These are phyloP conservation scores for Saccharomycopsis amapae DNA, from an alignment of 805 yeast genomes.

Conservation along the genomic window DNA sequence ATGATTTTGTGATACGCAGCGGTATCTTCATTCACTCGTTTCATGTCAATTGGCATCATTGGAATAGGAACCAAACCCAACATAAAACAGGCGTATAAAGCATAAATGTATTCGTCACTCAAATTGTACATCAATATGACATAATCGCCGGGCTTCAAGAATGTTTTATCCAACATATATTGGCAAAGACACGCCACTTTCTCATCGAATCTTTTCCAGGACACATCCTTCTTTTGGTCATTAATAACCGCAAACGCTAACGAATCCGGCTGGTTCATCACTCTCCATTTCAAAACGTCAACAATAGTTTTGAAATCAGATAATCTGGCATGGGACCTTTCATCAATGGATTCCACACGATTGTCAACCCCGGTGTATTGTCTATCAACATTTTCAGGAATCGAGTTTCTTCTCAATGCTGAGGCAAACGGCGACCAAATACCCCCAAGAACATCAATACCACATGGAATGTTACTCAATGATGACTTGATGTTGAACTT, in stretches of 20 bases:
- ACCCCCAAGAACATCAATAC: slow-evolving; percentile 72
- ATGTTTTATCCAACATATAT: slow-evolving; percentile 60
- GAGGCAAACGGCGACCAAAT: slow-evolving; percentile 80
- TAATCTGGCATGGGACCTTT: slow-evolving; percentile 64
- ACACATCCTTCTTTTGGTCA: slow-evolving; percentile 38
- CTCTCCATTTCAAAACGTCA: slow-evolving; percentile 74
- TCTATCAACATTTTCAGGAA: slow-evolving; percentile 46
- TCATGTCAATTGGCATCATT: slow-evolving; percentile 59
- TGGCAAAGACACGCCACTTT: slow-evolving; percentile 69
- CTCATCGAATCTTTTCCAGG: slow-evolving; percentile 80
- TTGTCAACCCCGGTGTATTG: slow-evolving; percentile 81
- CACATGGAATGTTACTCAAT: slow-evolving; percentile 59
- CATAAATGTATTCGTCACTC: slow-evolving; percentile 77
- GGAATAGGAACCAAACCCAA: slow-evolving; percentile 79
- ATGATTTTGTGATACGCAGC: slow-evolving; percentile 57
- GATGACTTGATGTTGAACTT: slow-evolving; percentile 67
- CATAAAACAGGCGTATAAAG: slow-evolving; percentile 78
- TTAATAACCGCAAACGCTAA: slow-evolving; percentile 53
- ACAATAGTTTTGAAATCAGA: slow-evolving; percentile 65
- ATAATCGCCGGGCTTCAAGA: slow-evolving; percentile 58
- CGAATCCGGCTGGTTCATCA: slow-evolving; percentile 66
- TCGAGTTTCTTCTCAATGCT: slow-evolving; percentile 39
- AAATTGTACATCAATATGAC: slow-evolving; percentile 81
- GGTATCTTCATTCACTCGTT: slow-evolving; percentile 65
- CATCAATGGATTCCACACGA: slow-evolving; percentile 70